phyloP scores from a whole-genome alignment of 2,329 filamentous ascomycete species.

The Ophiostoma novo-ulmi region DNA sequence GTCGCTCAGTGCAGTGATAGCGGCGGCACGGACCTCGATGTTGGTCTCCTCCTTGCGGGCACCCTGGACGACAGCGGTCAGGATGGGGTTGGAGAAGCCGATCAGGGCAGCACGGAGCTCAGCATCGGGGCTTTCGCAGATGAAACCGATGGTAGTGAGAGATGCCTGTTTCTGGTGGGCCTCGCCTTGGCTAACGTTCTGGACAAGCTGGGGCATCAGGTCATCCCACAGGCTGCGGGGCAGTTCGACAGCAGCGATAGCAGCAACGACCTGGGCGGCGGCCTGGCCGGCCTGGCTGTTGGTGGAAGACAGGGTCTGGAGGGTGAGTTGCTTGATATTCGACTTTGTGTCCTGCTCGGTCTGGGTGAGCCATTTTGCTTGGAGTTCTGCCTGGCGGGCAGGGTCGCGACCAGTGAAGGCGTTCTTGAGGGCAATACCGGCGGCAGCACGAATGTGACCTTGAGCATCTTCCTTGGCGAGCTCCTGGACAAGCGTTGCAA shows the following conservation, averaged over 20 bases:
- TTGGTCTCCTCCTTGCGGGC: slow-evolving; percentile 95
- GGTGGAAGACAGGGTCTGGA: slow-evolving; percentile 76
- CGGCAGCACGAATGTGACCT: slow-evolving; percentile 82
- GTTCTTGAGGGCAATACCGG: slow-evolving; percentile 96
- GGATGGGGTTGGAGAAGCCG: slow-evolving; percentile 90
- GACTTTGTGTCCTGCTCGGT: slow-evolving; percentile 77
- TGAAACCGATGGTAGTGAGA: slow-evolving; percentile 93
- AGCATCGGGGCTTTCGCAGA: slow-evolving; percentile 89
- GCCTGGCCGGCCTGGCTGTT: slow-evolving; percentile 82
- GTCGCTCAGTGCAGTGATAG: slow-evolving; percentile 89
- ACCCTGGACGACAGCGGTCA: slow-evolving; percentile 95
- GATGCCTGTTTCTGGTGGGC: slow-evolving; percentile 92
- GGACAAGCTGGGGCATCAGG: slow-evolving; percentile 80
- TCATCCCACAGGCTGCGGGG: slow-evolving; percentile 91
- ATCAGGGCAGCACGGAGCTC: slow-evolving; percentile 77
- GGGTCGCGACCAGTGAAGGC: slow-evolving; percentile 92
- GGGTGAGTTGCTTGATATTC: slow-evolving; percentile 81
- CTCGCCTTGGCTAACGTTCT: slow-evolving; percentile 82
- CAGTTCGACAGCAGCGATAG: slow-evolving; percentile 90
- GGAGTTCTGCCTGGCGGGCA: slow-evolving; percentile 78
- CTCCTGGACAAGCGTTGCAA: slow-evolving; percentile 86
- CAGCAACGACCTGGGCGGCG: slow-evolving; percentile 89
- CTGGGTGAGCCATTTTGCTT: slow-evolving; percentile 85
- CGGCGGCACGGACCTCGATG: slow-evolving; percentile 81
- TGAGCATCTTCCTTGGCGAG: slow-evolving; percentile 84